Conservation (phyloP, 441 rosid genomes). For the Metrosideros polymorpha region DNA sequence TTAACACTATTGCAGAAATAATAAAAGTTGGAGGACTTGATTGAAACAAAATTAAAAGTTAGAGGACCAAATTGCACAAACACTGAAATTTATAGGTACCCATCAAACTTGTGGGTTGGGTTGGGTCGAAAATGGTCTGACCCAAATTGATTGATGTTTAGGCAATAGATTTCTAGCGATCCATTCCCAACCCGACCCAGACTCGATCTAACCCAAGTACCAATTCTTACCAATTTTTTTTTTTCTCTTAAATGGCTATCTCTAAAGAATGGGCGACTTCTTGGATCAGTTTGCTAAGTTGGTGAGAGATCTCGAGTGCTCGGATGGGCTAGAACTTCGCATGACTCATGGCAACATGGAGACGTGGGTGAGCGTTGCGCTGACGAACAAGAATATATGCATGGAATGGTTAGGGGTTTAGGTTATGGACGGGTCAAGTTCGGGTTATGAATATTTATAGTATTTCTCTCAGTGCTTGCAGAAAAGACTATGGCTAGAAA, state of each 20-base stretch:
- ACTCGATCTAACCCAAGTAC: rapidly evolving
- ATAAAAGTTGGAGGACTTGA: neutral
- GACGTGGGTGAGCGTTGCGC: neutral
- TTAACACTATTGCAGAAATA: too few species aligned
- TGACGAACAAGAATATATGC: neutral
- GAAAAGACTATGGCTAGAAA: neutral
- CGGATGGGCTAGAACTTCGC: neutral
- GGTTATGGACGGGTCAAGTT: neutral
- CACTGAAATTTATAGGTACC: neutral
- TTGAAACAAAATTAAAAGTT: neutral
- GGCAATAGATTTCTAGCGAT: neutral
- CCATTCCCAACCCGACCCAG: neutral
- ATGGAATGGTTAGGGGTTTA: neutral
- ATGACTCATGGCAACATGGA: neutral
- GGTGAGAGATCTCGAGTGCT: neutral
- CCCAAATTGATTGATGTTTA: neutral
- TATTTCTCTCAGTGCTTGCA: neutral
- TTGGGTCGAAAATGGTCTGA: neutral
- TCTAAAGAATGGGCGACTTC: neutral
- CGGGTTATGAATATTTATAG: neutral
- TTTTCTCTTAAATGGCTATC: neutral
- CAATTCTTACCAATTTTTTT: neutral
- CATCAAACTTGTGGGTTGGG: neutral
- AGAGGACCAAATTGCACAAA: neutral
- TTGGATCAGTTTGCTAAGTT: neutral